Evolutionary conservation across 139 green algal genomes (phyloP).

Genomic region (Auxenochlorella protothecoides): DNA sequence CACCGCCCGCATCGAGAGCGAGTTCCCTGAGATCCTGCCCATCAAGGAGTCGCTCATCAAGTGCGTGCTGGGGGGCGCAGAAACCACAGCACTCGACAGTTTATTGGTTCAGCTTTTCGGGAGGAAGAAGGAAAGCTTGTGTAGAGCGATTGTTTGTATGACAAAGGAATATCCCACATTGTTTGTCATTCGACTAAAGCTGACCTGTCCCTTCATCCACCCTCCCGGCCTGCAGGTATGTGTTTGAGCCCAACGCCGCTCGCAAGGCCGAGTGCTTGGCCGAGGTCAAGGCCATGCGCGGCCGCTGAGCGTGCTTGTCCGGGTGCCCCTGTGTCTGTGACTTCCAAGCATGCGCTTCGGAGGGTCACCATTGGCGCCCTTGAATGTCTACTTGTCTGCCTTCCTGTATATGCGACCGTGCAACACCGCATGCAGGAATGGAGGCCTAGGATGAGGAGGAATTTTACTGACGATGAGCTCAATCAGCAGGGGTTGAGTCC

Average conservation of each 20-base stretch:
- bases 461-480: too few relatives aligned
- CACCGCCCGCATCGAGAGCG: constrained; percentile 69
- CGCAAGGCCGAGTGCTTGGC: constrained; percentile 39
- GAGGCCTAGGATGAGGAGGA: too few relatives aligned
- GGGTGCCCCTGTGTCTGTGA: too few relatives aligned
- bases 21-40: constrained; percentile 81
- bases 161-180: not conserved
- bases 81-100: too few relatives aligned
- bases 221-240: constrained; percentile 25
- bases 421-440: too few relatives aligned
- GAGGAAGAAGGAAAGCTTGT: not conserved
- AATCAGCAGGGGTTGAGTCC: too few relatives aligned
- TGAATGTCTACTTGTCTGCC: too few relatives aligned
- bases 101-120: too few relatives aligned
- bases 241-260: constrained; percentile 24
- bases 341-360: too few relatives aligned
- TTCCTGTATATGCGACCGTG: too few relatives aligned
- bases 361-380: too few relatives aligned
- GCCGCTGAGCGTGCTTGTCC: constrained; percentile 17
- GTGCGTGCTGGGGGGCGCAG: constrained; percentile 68
- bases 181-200: not conserved
- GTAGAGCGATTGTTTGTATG: not conserved
- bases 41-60: constrained; percentile 92
- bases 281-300: constrained; percentile 48
- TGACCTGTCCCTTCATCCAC: not conserved